Base-by-base conservation (phyloP, 371 early-diverging fungal species). In the Mortierella sp. region DNA sequence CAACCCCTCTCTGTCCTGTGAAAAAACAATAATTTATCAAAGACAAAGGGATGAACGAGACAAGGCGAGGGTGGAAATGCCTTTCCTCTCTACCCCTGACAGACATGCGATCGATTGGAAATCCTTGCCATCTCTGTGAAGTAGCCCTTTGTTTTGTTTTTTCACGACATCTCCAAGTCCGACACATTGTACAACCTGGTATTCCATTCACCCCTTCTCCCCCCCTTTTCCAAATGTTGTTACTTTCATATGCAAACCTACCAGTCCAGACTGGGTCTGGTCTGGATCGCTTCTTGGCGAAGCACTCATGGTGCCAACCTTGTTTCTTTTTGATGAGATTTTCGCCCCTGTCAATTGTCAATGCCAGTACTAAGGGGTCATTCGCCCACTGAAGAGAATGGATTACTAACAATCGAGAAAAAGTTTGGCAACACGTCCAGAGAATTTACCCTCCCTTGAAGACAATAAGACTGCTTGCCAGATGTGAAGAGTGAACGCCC, bases 1-100 rank as follows among this genome's bases (percentile, higher is more conserved):
- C n/a, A 31, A 19, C 31, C 16, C 34, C 58, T 58, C 8, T 55
- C 8, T 31, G 31, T 58, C 58, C 58, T 58, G 58, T 58, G 58
- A 58, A 58, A 55, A 58, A 34, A 34, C 58, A 58, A 58, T 58
- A 34, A 40, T 52, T 68, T 37, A 52, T 44, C 22, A 29, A 40
- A 52, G 16, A 34, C 39, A 26, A 40, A 22, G 52, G 45, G 10
- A 10, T 8, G 34, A 47, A n/a, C 29, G 52, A 47, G 52, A 19
- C 24, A 22, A 70, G 58, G 24, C 3, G 43, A 31, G 9, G 24
- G n/a, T 9, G 19, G 26, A 44, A 22, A 68, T 22, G 29, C 29
- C 58, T 7, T 22, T 6, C 14, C 52, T n/a, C 58, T 31, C 31
- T 13, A 5, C 55, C 58, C 58, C 58, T 34, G 34, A 19, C 2